Conservation (phyloP, 2,329 filamentous ascomycete species). For the Penicillium rolfsii region DNA sequence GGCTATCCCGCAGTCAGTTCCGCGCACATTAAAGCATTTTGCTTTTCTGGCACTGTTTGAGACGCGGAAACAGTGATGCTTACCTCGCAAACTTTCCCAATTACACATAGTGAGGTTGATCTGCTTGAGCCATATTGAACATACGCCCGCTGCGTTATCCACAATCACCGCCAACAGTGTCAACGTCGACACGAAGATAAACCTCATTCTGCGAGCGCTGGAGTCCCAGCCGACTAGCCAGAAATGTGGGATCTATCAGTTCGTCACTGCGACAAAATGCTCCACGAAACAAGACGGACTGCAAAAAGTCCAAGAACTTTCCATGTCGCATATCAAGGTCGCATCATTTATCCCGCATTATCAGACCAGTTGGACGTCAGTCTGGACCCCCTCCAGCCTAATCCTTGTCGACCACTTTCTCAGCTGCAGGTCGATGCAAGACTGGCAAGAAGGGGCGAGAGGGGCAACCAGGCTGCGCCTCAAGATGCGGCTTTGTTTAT, state of each 20-base stretch:
- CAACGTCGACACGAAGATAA: background rate
- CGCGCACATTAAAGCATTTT: background rate
- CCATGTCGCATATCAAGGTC: background rate
- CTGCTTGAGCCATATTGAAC: conserved; percentile 10
- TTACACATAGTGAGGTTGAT: conserved; percentile 25
- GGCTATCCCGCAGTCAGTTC: conserved; percentile 10
- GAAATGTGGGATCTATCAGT: background rate
- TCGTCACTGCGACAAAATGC: background rate
- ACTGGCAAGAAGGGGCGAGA: background rate
- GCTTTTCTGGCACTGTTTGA: background rate
- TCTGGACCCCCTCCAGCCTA: background rate
- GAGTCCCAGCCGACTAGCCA: background rate
- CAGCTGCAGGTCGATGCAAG: background rate
- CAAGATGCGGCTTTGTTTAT: conserved; percentile 15
- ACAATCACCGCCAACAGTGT: conserved; percentile 1
- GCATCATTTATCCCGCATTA: background rate
- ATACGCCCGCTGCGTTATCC: conserved; percentile 8
- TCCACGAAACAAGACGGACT: background rate
- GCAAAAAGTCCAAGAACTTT: background rate
- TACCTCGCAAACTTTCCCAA: conserved; percentile 22
- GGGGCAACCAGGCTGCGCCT: background rate
- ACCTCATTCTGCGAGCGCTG: conserved; percentile 7
- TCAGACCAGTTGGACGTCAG: background rate
- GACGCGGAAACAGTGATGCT: background rate
- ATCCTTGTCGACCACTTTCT: background rate